Evolutionary conservation across 164 flowering plant genomes (phyloP), one percentile per base, ranked within the genome.

Genomic region (Euptelea pleiosperma): DNA sequence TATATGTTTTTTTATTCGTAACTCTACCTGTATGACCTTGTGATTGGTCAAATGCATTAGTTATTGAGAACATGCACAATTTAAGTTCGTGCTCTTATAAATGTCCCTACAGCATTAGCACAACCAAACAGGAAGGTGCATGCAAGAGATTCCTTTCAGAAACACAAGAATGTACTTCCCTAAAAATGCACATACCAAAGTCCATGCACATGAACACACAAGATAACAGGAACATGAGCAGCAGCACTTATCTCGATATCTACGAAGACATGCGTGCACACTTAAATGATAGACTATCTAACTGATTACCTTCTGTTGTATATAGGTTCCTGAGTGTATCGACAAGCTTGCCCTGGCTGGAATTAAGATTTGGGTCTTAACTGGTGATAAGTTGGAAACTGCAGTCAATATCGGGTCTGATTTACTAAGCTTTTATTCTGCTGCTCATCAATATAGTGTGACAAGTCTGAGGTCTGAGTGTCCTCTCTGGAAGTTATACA

Each of bases 341-440:
- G 78, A 81, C 55, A 89, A 75, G 74, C 95, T 91, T 55, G 77
- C 81, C 9, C 75, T 69, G 31, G 96, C 96, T 63, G 87, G 93
- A 52, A 74, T 90, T 19, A 87, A 76, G 74, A 68, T 91, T 55
- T 91, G 97, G 97, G 85, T 91, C 41, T 70, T 91, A 65, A 91
- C 97, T 35, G 97, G 97, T 11, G 96, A 91, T 60, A 91, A 86
- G 64, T 76, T 83, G 86, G 96, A 86, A 75, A 91, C 98, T 51
- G 98, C 96, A 2, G 65, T 87, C 39, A 91, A 91, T 69, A 89
- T 91, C 49, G 98, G 98, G 98, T 91, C 39, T 43, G 68, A 30
- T 36, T 49, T 51, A 16, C 40, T 22, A 50, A 24, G 39, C 40
- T 39, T 31, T 61, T 26, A 35, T 49, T 60, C 47, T 46, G 26